These are phyloP conservation scores for Phlegmacium glaucopus DNA, from an alignment of 768 basidiomycete species.

Conservation along the genomic window DNA sequence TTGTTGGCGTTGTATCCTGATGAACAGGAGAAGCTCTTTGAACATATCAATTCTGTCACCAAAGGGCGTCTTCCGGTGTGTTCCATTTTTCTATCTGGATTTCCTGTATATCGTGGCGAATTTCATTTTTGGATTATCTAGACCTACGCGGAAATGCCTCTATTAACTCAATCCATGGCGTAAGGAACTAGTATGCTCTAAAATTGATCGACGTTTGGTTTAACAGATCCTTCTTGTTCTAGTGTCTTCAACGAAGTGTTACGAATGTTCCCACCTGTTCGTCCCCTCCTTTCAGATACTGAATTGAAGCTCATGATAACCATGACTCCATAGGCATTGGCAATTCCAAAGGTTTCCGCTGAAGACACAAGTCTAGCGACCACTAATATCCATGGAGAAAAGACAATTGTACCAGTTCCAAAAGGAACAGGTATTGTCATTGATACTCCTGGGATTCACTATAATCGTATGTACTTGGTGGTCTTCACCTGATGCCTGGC, in stretches of 20 bases:
- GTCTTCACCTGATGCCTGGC: neutral
- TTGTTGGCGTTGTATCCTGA: slow-evolving; percentile 42
- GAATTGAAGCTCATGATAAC: slow-evolving; percentile 1
- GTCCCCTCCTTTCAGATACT: slow-evolving; percentile 6
- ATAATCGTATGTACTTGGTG: slow-evolving; percentile 27
- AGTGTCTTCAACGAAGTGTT: slow-evolving; percentile 51
- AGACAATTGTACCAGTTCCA: slow-evolving; percentile 37
- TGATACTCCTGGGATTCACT: slow-evolving; percentile 39
- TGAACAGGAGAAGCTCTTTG: slow-evolving; percentile 40
- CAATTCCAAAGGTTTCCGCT: slow-evolving; percentile 41
- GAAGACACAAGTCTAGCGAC: slow-evolving; percentile 43
- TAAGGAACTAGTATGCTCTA: slow-evolving; percentile 13
- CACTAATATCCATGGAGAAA: slow-evolving; percentile 35
- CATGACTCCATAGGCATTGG: slow-evolving; percentile 27
- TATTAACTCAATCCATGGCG: slow-evolving; percentile 37
- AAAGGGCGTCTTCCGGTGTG: slow-evolving; percentile 24
- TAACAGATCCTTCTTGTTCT: neutral
- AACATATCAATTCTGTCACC: slow-evolving; percentile 28
- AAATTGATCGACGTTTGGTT: neutral
- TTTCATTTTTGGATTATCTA: slow-evolving; percentile 8
- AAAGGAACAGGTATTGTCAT: slow-evolving; percentile 37
- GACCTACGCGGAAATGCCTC: slow-evolving; percentile 39
- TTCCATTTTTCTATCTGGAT: neutral
- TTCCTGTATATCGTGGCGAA: neutral
- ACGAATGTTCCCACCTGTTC: slow-evolving; percentile 43